These are phyloP conservation scores for Rhododendron griersonianum DNA, from an alignment of 148 eudicot species.

Conservation along the genomic window DNA sequence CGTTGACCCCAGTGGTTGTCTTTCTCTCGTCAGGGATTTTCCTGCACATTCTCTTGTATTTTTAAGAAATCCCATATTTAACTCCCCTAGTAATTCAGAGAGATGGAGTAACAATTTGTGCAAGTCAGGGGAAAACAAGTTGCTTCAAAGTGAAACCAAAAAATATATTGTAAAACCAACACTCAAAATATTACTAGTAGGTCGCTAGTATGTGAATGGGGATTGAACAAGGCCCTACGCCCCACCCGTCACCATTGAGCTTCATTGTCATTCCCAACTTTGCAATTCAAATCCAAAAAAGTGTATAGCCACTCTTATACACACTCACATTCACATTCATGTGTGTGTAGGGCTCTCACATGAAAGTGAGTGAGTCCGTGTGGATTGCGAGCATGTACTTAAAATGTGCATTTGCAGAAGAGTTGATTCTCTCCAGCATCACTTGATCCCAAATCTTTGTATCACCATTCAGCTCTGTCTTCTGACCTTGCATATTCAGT, in stretches of 20 bases:
- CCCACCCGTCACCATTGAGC: not conserved
- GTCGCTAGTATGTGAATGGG: not conserved
- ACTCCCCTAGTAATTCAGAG: too few relatives aligned
- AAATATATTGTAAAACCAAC: not conserved
- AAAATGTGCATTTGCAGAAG: not conserved
- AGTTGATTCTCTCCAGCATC: not conserved
- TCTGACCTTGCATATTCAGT: not conserved
- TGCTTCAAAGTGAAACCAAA: not conserved
- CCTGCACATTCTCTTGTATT: not conserved
- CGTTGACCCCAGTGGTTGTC: not conserved
- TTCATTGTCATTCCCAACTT: not conserved
- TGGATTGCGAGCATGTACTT: too few relatives aligned
- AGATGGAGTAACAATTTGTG: not conserved
- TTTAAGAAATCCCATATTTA: too few relatives aligned
- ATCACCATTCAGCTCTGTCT: not conserved
- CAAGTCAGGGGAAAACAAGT: not conserved
- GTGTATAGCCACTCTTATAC: too few relatives aligned
- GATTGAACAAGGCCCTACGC: not conserved
- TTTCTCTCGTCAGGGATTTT: not conserved
- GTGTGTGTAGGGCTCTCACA: not conserved
- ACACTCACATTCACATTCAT: too few relatives aligned
- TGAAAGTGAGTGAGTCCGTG: not conserved
- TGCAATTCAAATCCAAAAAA: too few relatives aligned
- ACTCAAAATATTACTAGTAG: not conserved
- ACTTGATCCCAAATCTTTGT: not conserved